phyloP scores from a whole-genome alignment of 2,329 filamentous ascomycete species.

The Lasiodiplodia sp. region DNA sequence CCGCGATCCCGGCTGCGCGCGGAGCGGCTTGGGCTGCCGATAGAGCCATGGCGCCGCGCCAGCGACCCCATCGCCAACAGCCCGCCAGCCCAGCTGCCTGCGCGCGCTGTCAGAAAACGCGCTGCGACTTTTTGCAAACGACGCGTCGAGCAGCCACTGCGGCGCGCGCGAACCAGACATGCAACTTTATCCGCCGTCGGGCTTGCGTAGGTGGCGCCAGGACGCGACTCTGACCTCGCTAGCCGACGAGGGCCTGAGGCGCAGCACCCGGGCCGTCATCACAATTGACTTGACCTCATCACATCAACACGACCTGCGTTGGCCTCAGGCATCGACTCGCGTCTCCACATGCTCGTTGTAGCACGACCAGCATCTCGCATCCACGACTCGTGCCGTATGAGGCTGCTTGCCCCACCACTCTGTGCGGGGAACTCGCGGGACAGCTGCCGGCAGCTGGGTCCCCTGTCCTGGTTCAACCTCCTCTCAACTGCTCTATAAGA shows the following conservation, averaged over 20 bases:
- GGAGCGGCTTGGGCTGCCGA: slow-evolving; percentile 23
- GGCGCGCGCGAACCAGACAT: slow-evolving; percentile 14
- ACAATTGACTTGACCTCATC: not conserved
- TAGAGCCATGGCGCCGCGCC: slow-evolving; percentile 17
- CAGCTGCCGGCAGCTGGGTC: not conserved
- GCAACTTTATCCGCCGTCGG: not conserved
- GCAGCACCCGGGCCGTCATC: not conserved
- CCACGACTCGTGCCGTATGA: slow-evolving; percentile 1
- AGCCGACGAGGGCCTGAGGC: slow-evolving; percentile 1
- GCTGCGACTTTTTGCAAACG: not conserved
- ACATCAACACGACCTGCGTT: not conserved
- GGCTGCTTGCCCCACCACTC: slow-evolving; percentile 15
- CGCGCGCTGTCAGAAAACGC: not conserved
- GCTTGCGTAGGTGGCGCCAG: slow-evolving; percentile 17
- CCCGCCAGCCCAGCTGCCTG: not conserved
- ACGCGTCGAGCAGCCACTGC: slow-evolving; percentile 16
- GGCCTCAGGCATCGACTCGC: slow-evolving; percentile 12
- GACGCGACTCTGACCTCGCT: not conserved
- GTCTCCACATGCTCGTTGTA: not conserved
- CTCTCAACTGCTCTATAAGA: slow-evolving; percentile 2
- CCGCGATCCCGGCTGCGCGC: slow-evolving; percentile 25
- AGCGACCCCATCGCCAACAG: not conserved
- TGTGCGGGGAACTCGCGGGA: slow-evolving; percentile 22
- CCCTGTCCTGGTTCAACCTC: slow-evolving; percentile 1
- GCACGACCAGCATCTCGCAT: not conserved